A percentile compares a stretch with the other conserved stretches of the same genome.
These are phyloP conservation scores for Pleurostoma richardsiae DNA, from an alignment of 2,329 filamentous ascomycete species.

Conservation along the genomic window DNA sequence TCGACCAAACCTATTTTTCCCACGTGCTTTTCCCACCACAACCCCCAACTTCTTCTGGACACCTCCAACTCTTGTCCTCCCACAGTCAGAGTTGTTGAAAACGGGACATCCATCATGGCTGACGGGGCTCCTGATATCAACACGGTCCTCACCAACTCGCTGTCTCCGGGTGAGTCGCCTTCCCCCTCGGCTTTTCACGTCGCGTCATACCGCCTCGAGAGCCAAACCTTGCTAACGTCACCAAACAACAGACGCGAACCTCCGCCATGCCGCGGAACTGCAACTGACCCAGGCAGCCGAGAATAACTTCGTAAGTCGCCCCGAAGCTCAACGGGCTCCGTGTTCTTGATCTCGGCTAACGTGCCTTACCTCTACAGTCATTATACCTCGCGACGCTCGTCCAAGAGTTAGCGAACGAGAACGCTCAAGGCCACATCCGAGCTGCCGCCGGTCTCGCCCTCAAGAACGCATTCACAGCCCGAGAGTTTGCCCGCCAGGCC, in stretches of 20 bases:
- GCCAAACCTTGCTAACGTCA: constrained; percentile 11
- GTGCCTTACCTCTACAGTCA: constrained; percentile 50
- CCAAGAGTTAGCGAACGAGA: constrained; percentile 89
- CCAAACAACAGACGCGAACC: constrained; percentile 67
- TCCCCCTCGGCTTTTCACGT: constrained; percentile 7
- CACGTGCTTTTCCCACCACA: not conserved
- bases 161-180: constrained; percentile 75
- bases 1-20: not conserved
- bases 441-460: constrained; percentile 92
- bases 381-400: constrained; percentile 90
- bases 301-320: constrained; percentile 77
- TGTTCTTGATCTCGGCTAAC: constrained; percentile 7
- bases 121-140: constrained; percentile 82
- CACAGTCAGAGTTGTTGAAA: constrained; percentile 6
- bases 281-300: constrained; percentile 90
- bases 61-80: constrained; percentile 19
- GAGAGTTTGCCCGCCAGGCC: constrained; percentile 81
- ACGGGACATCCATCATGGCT: constrained; percentile 49
- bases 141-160: constrained; percentile 93
- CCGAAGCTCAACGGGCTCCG: constrained; percentile 7
- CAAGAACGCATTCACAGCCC: constrained; percentile 96
- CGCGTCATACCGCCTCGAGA: constrained; percentile 8
- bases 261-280: constrained; percentile 88
- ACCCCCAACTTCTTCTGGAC: constrained; percentile 1
- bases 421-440: constrained; percentile 76